Evolutionary conservation across 176 grass and related monocot genomes (phyloP).

Genomic region (Avena eriantha): DNA sequence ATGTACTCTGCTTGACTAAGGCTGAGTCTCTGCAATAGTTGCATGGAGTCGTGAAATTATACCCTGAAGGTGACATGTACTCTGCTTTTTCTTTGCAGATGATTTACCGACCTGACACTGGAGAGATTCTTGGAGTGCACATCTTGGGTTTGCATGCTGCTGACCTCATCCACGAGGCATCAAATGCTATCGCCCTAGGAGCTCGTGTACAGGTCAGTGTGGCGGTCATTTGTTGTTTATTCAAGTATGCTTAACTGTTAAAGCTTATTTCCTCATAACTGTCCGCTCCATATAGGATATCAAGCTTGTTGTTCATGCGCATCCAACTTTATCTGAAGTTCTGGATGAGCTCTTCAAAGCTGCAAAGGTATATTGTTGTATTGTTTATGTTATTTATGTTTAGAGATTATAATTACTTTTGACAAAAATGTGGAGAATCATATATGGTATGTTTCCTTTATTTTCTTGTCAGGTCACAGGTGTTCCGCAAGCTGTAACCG

Average conservation of each 20-base stretch:
- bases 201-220: slow-evolving; percentile 71
- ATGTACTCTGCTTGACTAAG: not conserved
- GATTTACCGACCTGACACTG: slow-evolving; percentile 91
- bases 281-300: slow-evolving; percentile 62
- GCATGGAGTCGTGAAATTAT: not conserved
- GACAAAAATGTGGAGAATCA: not conserved
- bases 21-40: slow-evolving; percentile 2
- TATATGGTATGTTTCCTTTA: slow-evolving; percentile 24
- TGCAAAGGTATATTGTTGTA: slow-evolving; percentile 59
- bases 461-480: slow-evolving; percentile 63
- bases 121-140: slow-evolving; percentile 97
- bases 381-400: slow-evolving; percentile 22
- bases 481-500: slow-evolving; percentile 73
- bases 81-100: slow-evolving; percentile 57
- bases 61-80: slow-evolving; percentile 15
- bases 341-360: slow-evolving; percentile 94
- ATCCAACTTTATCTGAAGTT: slow-evolving; percentile 92
- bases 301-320: slow-evolving; percentile 83
- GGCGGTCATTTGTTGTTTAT: not conserved
- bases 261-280: slow-evolving; percentile 21
- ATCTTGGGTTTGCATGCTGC: slow-evolving; percentile 96
- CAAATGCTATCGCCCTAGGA: slow-evolving; percentile 95
- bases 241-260: not conserved
- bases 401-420: not conserved
- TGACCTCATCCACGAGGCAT: slow-evolving; percentile 93